Evolutionary conservation across 805 yeast species (phyloP).

Genomic region (Starmerella apis): DNA sequence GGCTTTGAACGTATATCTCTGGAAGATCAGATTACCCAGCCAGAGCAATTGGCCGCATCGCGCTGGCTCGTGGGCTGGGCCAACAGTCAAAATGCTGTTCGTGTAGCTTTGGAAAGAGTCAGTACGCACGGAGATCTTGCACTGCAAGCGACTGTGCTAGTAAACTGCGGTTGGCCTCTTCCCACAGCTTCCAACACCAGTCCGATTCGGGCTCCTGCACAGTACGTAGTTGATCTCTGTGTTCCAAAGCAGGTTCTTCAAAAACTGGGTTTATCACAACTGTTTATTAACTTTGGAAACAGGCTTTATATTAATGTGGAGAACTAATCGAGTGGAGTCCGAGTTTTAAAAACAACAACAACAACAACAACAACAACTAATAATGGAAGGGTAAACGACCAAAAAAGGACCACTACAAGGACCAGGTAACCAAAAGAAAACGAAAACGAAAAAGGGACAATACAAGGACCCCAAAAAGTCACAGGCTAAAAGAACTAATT

Average conservation of each 20-base stretch:
- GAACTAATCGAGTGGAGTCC: background rate
- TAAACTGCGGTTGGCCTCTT: slow-evolving; percentile 8
- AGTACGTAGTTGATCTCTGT: background rate
- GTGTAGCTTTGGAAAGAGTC: background rate
- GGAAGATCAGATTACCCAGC: slow-evolving; percentile 5
- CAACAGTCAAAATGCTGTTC: background rate
- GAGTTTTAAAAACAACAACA: background rate
- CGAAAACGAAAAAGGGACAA: no score
- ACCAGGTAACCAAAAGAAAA: no score
- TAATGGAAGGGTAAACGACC: no score
- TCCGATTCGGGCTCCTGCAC: background rate
- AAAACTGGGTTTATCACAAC: background rate
- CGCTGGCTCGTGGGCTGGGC: slow-evolving; percentile 9
- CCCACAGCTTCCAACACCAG: background rate
- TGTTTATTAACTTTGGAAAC: slow-evolving; percentile 1
- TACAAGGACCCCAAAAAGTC: no score
- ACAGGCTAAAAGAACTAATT: no score
- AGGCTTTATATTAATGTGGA: background rate
- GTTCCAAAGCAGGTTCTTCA: slow-evolving; percentile 1
- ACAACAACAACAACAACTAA: no score
- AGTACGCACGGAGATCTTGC: slow-evolving; percentile 3
- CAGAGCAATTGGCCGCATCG: slow-evolving; percentile 7
- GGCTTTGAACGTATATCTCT: slow-evolving; percentile 5
- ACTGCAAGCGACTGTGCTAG: slow-evolving; percentile 3
- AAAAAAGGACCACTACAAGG: no score